Percentiles rank a stretch among this genome's conserved stretches.
These are phyloP conservation scores for Carex myosuroides DNA, from an alignment of 176 grass and related monocot genomes.

Conservation along the genomic window DNA sequence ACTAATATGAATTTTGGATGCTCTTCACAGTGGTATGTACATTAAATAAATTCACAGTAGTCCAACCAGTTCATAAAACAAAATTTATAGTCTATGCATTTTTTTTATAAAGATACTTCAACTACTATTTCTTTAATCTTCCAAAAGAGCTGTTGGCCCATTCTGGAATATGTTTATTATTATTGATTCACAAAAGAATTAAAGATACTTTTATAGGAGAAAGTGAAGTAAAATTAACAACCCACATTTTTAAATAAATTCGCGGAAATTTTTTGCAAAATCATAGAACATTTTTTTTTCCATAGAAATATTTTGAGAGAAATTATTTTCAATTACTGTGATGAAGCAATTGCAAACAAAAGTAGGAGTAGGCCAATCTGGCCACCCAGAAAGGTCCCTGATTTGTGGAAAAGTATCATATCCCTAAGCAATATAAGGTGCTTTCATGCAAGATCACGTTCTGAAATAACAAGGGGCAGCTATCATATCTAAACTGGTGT, in stretches of 20 bases:
- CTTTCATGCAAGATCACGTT: background rate
- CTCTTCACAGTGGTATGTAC: too few relatives aligned
- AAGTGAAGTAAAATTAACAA: background rate
- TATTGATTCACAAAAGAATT: background rate
- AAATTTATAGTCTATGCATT: background rate
- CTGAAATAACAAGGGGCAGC: background rate
- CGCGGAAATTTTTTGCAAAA: background rate
- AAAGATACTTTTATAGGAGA: background rate
- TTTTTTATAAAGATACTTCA: background rate
- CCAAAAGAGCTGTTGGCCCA: background rate
- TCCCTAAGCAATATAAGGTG: background rate
- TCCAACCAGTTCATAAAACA: background rate
- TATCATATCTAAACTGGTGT: background rate
- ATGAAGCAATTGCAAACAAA: background rate
- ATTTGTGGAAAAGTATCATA: background rate
- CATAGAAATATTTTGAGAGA: background rate
- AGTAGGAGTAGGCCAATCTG: background rate
- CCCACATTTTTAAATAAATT: background rate
- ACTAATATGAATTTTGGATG: background rate
- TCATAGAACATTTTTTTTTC: background rate
- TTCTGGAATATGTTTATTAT: background rate
- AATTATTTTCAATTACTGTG: background rate
- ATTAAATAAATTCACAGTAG: background rate
- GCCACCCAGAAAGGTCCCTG: background rate
- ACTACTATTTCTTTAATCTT: background rate